phyloP scores from a whole-genome alignment of 1,139 yeast species.

The Scheffersomyces quercinus region DNA sequence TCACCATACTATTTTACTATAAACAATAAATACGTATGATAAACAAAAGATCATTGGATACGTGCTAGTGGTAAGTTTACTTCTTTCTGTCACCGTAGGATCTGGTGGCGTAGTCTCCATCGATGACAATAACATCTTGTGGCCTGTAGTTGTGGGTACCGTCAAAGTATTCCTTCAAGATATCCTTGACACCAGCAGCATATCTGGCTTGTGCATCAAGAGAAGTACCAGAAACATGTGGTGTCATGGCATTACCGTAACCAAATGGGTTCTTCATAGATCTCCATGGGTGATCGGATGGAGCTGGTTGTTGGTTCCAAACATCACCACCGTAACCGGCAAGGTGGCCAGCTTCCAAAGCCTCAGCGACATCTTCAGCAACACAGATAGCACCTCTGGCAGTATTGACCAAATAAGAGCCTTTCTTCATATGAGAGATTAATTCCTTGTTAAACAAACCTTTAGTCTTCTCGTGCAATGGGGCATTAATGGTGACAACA shows the following conservation, averaged over 20 bases:
- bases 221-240: constrained; percentile 79
- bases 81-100: constrained; percentile 60
- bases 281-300: constrained; percentile 77
- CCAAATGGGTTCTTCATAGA: constrained; percentile 62
- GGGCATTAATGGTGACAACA: constrained; percentile 76
- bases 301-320: constrained; percentile 83
- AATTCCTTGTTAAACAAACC: constrained; percentile 70
- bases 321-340: constrained; percentile 87
- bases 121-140: constrained; percentile 68
- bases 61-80: background rate
- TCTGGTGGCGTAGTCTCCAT: constrained; percentile 73
- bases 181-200: constrained; percentile 65
- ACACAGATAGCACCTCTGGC: constrained; percentile 83
- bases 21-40: no score
- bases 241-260: constrained; percentile 84
- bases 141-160: constrained; percentile 68
- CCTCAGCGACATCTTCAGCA: constrained; percentile 77
- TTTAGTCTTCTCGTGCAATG: constrained; percentile 68
- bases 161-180: constrained; percentile 62
- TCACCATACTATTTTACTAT: no score
- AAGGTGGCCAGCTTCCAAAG: constrained; percentile 65
- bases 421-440: constrained; percentile 72
- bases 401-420: constrained; percentile 77
- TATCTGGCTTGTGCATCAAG: constrained; percentile 79
- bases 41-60: no score